These are phyloP conservation scores for Podila epigama DNA, from an alignment of 192 early-diverging fungal species.

Conservation along the genomic window DNA sequence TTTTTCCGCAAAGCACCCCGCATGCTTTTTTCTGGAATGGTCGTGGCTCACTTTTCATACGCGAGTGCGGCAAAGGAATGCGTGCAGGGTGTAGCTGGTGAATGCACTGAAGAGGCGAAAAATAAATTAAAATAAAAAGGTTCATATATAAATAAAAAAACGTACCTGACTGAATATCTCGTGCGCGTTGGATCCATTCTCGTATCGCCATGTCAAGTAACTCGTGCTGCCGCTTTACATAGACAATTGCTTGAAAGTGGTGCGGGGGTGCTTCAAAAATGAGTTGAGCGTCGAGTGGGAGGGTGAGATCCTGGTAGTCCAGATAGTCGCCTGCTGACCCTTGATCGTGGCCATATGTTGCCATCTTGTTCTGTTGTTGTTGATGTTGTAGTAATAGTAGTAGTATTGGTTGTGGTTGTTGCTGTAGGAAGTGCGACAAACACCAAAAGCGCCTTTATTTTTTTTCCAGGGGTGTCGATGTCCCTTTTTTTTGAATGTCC, in stretches of 20 bases:
- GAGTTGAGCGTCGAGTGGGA: conserved; percentile 28
- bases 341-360: neutral
- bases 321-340: conserved; percentile 9
- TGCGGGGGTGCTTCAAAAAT: conserved; percentile 46
- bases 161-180: conserved; percentile 38
- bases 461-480: no score
- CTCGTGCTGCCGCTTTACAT: conserved; percentile 45
- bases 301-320: conserved; percentile 39
- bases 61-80: no score
- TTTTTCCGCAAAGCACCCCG: no score
- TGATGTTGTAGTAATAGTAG: no score
- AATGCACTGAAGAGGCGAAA: neutral
- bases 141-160: no score
- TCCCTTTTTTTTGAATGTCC: no score
- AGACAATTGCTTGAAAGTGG: conserved; percentile 27
- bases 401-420: no score
- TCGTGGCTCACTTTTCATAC: no score
- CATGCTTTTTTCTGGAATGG: no score
- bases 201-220: conserved; percentile 34
- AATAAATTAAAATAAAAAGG: neutral
- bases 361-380: neutral
- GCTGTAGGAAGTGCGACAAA: no score
- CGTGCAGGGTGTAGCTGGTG: no score
- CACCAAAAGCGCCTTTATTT: no score
- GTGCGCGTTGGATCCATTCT: conserved; percentile 20